These are phyloP conservation scores for Apodospora peruviana DNA, from an alignment of 495 filamentous ascomycete species.

Conservation along the genomic window DNA sequence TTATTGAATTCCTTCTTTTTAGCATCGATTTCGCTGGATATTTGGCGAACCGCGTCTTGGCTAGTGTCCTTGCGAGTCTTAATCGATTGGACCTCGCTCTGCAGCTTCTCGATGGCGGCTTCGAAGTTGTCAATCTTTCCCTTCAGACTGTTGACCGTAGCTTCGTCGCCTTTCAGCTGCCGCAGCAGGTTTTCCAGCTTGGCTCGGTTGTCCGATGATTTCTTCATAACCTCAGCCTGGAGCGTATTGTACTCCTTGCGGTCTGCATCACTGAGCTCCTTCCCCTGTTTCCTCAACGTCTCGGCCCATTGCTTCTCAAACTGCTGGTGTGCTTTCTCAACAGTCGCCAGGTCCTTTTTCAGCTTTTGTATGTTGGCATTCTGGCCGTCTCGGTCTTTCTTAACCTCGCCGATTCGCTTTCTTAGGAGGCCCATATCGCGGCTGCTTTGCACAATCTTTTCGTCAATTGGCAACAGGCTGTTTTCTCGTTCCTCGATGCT, in stretches of 20 bases:
- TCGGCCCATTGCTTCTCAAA: constrained; percentile 87
- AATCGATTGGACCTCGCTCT: constrained; percentile 65
- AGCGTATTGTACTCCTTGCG: constrained; percentile 85
- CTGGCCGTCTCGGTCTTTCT: constrained; percentile 70
- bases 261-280: constrained; percentile 78
- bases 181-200: constrained; percentile 79
- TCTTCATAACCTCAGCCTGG: constrained; percentile 78
- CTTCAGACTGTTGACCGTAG: constrained; percentile 77
- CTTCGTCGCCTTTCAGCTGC: constrained; percentile 82
- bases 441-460: constrained; percentile 81
- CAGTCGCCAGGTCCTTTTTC: constrained; percentile 71
- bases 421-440: constrained; percentile 61
- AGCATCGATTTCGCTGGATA: constrained; percentile 68
- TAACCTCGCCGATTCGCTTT: constrained; percentile 61
- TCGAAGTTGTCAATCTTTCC: constrained; percentile 77
- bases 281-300: constrained; percentile 75
- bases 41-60: constrained; percentile 56
- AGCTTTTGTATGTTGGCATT: constrained; percentile 58
- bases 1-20: constrained; percentile 90
- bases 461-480: constrained; percentile 78
- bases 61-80: constrained; percentile 58
- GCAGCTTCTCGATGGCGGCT: constrained; percentile 64
- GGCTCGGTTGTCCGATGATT: constrained; percentile 73
- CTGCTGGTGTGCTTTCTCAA: constrained; percentile 83
- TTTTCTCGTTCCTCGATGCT: constrained; percentile 84